These are phyloP conservation scores for Plenodomus lindquistii DNA, from an alignment of 2,329 filamentous ascomycete species.

Conservation along the genomic window DNA sequence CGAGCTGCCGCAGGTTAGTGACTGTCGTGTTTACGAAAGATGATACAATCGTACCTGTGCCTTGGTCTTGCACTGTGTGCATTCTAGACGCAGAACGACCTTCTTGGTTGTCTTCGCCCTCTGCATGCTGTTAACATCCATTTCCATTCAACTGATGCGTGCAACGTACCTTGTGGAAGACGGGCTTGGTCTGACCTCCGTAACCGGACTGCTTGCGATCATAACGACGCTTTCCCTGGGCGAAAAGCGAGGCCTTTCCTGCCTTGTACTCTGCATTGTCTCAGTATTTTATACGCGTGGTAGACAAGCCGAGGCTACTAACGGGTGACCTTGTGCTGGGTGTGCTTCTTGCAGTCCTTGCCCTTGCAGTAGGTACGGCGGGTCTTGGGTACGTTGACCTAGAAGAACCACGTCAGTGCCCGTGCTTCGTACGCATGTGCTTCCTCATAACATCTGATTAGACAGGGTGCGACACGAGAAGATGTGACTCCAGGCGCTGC, in stretches of 20 bases:
- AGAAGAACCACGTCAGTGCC: slow-evolving; percentile 5
- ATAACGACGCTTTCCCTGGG: slow-evolving; percentile 99
- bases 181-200: slow-evolving; percentile 99
- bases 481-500: background rate
- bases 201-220: slow-evolving; percentile 91
- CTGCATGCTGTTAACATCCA: slow-evolving; percentile 51
- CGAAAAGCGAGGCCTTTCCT: slow-evolving; percentile 93
- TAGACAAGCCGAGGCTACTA: slow-evolving; percentile 13
- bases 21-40: background rate
- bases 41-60: slow-evolving; percentile 30
- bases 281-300: slow-evolving; percentile 26
- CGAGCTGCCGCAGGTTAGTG: slow-evolving; percentile 71
- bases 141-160: background rate
- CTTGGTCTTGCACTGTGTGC: slow-evolving; percentile 80
- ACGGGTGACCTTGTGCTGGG: slow-evolving; percentile 44
- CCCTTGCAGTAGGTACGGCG: slow-evolving; percentile 97
- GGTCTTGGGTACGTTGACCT: slow-evolving; percentile 99
- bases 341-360: slow-evolving; percentile 75
- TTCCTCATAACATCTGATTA: background rate
- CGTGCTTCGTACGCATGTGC: background rate
- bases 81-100: slow-evolving; percentile 97
- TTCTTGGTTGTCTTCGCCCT: slow-evolving; percentile 99
- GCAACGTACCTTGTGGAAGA: slow-evolving; percentile 78
- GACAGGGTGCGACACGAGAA: background rate
- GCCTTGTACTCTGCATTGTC: slow-evolving; percentile 76